Evolutionary conservation across 2,329 filamentous ascomycete genomes (phyloP).

Genomic region (Fusarium multiceps): DNA sequence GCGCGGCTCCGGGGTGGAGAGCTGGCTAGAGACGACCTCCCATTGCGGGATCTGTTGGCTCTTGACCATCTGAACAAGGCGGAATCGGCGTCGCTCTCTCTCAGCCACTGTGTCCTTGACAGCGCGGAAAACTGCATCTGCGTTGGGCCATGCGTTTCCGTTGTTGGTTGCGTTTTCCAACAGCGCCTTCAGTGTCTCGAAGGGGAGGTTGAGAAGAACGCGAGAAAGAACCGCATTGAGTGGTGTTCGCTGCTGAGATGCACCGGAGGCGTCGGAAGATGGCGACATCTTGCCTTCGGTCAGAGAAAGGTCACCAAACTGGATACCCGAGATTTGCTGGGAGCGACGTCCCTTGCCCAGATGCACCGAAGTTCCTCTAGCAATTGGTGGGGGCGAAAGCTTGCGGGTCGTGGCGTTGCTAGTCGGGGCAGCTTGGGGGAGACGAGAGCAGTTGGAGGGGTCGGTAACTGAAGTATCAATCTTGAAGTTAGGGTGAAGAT

Average conservation of each 20-base stretch:
- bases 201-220: slow-evolving; percentile 76
- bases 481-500: slow-evolving; percentile 69
- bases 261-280: slow-evolving; percentile 49
- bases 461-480: slow-evolving; percentile 61
- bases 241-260: slow-evolving; percentile 43
- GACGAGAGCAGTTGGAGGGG: slow-evolving; percentile 54
- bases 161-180: slow-evolving; percentile 68
- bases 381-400: slow-evolving; percentile 45
- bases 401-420: slow-evolving; percentile 23
- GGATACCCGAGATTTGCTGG: slow-evolving; percentile 69
- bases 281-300: slow-evolving; percentile 42
- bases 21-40: slow-evolving; percentile 51
- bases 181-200: slow-evolving; percentile 71
- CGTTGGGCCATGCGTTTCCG: slow-evolving; percentile 62
- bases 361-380: slow-evolving; percentile 53
- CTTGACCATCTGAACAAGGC: slow-evolving; percentile 57
- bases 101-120: slow-evolving; percentile 65
- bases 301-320: slow-evolving; percentile 74
- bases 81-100: slow-evolving; percentile 66
- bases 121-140: slow-evolving; percentile 59
- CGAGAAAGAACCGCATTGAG: slow-evolving; percentile 69
- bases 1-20: slow-evolving; percentile 53
- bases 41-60: slow-evolving; percentile 51
- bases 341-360: slow-evolving; percentile 56
- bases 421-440: slow-evolving; percentile 44